Evolutionary conservation across 75 land plant genomes (phyloP).

Genomic region (Cupressus sempervirens): DNA sequence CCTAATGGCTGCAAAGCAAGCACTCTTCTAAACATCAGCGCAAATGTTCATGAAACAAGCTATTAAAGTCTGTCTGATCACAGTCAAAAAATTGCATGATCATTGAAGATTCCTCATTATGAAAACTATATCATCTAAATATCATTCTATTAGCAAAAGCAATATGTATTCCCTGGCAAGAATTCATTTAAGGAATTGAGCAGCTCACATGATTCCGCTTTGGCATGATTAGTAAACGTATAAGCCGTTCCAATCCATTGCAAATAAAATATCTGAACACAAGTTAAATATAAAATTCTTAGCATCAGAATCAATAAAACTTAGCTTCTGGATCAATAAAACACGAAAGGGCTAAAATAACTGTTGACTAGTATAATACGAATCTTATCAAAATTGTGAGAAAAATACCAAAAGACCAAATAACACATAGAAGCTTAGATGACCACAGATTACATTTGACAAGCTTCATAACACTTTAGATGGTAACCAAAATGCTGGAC

Average conservation of each 20-base stretch:
- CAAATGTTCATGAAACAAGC: not conserved
- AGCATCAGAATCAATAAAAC: not conserved
- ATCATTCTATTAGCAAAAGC: not conserved
- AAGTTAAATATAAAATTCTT: not conserved
- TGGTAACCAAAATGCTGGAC: not conserved
- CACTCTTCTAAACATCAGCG: not conserved
- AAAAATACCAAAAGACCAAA: slow-evolving; percentile 43
- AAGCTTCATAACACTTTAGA: not conserved
- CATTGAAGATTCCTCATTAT: not conserved
- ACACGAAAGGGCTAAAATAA: not conserved
- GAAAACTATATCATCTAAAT: not conserved
- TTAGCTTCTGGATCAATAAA: not conserved
- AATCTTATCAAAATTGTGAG: slow-evolving; percentile 90
- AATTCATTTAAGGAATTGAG: not conserved
- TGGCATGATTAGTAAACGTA: slow-evolving; percentile 65
- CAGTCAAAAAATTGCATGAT: not conserved
- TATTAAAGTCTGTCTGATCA: not conserved
- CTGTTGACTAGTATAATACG: not conserved
- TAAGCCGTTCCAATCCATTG: slow-evolving; percentile 84
- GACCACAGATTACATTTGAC: not conserved
- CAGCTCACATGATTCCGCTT: slow-evolving; percentile 84
- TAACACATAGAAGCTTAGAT: not conserved
- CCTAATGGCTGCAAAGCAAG: slow-evolving; percentile 56
- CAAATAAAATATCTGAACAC: slow-evolving; percentile 76
- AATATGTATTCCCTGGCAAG: not conserved